Evolutionary conservation across 768 basidiomycete species (phyloP), one percentile per base, ranked within the genome.

Genomic region (Mycena haematopus): DNA sequence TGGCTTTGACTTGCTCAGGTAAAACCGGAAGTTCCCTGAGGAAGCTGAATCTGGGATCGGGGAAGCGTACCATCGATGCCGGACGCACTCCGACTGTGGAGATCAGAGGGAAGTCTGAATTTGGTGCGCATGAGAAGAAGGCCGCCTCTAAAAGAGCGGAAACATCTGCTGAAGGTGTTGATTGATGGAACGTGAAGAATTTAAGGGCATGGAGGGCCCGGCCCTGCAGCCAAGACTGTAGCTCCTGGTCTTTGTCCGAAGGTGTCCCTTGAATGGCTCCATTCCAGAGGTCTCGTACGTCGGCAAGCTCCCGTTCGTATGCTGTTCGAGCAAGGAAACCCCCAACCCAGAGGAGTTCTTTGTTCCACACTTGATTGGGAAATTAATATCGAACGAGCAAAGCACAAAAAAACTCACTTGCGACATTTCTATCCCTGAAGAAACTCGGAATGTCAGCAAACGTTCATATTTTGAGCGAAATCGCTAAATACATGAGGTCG

Each of bases 171-270:
- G 92, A 93, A 1, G 96, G 96, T 0, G 96, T 96, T 0, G 96
- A 96, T 2, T 83, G 78, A 65, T 88, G 85, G 75, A 94, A 98
- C 2, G 92, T 90, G 79, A 97, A 98, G 78, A 97, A 97, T 62
- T 86, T 87, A 54, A 97, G 79, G 6, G 89, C 84, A 68, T 98
- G 96, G 19, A 94, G 75, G 15, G 87, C 88, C 17, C 90, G 84
- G 25, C 75, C 74, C 24, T 80, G 80, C 13, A 95, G 73, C 78
- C 84, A 82, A 19, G 74, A 69, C 53, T 80, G 78, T 22, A 85
- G 64, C 46, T 87, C 82, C 42, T 71, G 65, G 58, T 82, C 75
- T 52, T 77, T 73, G 14, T 71, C 56, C 8, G 60, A 70, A 5
- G 71, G 62, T 8, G 71, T 72, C 17, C 66, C 74, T 7, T 77